These are phyloP conservation scores for Nyctanthes arbortristis DNA, from an alignment of 257 asterid species.

Conservation along the genomic window DNA sequence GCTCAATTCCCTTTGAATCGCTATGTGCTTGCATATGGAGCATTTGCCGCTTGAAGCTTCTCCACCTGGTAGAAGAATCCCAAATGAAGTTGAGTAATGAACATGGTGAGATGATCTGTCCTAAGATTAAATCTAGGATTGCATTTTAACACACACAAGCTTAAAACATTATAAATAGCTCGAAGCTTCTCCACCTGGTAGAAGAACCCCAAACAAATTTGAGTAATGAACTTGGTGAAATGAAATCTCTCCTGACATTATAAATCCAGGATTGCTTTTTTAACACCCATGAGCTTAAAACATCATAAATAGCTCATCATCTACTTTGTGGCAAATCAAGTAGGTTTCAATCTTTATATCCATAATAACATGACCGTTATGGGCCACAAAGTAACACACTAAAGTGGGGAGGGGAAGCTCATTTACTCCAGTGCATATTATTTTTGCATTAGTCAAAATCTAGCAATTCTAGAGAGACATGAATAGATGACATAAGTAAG, in stretches of 20 bases:
- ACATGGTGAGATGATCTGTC: not conserved
- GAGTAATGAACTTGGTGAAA: not conserved
- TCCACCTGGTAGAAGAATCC: conserved; percentile 63
- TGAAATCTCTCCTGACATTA: not conserved
- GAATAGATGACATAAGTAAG: no score
- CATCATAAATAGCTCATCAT: no score
- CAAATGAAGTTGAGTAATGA: conserved; percentile 6
- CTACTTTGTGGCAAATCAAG: not conserved
- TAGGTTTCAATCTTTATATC: not conserved
- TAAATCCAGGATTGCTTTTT: no score
- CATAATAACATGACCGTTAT: not conserved
- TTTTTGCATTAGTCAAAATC: no score
- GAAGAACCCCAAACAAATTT: conserved; percentile 12
- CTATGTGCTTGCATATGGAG: conserved; percentile 72
- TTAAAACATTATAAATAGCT: no score
- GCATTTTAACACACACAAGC: no score
- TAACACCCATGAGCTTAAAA: no score
- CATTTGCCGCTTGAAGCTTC: conserved; percentile 87
- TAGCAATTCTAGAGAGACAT: no score
- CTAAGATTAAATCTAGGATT: not conserved
- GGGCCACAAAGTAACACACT: not conserved
- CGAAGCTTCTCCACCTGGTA: conserved; percentile 89
- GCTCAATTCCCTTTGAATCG: conserved; percentile 83
- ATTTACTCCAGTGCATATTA: no score
- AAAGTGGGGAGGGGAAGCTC: no score